These are phyloP conservation scores for Dendrobium huoshanense DNA, from an alignment of 106 monocot species.

Conservation along the genomic window DNA sequence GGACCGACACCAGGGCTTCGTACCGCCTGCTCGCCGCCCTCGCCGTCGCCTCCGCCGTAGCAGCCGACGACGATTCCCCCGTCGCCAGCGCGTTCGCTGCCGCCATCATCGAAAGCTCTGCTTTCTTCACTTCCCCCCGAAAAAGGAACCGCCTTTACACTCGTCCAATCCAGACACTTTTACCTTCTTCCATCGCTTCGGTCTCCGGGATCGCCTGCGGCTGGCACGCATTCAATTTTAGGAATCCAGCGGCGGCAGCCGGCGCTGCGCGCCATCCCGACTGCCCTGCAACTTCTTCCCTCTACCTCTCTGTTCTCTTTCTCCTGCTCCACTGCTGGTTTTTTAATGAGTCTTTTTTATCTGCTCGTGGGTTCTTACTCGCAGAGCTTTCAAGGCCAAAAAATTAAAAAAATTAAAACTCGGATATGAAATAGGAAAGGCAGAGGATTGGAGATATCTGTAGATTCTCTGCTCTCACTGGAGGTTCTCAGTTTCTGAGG, in stretches of 20 bases:
- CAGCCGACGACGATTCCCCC: slow-evolving; percentile 10
- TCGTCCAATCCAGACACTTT: background rate
- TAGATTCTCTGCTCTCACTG: slow-evolving; percentile 4
- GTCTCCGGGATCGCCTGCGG: background rate
- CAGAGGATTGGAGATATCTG: background rate
- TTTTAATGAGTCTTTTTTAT: background rate
- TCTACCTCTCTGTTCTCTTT: background rate
- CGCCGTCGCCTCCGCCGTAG: slow-evolving; percentile 32
- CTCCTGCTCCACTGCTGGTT: background rate
- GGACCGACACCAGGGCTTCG: slow-evolving; percentile 34
- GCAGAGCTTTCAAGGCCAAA: slow-evolving; percentile 2
- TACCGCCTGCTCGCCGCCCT: slow-evolving; percentile 35
- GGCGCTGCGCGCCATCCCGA: background rate
- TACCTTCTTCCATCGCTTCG: background rate
- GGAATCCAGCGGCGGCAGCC: background rate
- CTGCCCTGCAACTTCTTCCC: background rate
- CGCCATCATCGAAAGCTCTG: background rate
- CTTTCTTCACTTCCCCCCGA: background rate
- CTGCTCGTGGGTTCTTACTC: slow-evolving; percentile 4
- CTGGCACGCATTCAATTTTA: background rate
- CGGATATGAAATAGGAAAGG: background rate
- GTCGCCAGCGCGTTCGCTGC: background rate
- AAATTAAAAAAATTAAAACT: background rate
- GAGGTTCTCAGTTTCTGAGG: slow-evolving; percentile 7
- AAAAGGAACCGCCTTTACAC: background rate